Percentiles rank a stretch among this genome's conserved stretches.
Conservation (phyloP, 352 stramenopile species). For the Phytophthora foliorum region DNA sequence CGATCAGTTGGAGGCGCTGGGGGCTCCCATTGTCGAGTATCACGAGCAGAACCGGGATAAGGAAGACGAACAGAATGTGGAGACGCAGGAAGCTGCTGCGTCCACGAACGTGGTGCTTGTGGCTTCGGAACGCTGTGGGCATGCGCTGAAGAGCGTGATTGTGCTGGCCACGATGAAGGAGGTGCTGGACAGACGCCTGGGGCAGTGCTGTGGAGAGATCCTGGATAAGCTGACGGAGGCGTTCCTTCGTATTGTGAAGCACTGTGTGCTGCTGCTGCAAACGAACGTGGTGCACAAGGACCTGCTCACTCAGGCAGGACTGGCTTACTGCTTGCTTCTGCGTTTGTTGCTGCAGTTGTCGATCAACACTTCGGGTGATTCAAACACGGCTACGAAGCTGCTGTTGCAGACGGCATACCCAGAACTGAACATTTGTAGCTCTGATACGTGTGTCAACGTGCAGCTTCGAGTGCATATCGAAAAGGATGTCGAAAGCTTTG, state of each 20-base stretch:
- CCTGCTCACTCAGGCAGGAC: constrained; percentile 76
- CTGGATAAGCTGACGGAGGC: constrained; percentile 17
- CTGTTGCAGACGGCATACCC: constrained; percentile 55
- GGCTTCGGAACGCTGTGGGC: constrained; percentile 76
- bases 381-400: constrained; percentile 31
- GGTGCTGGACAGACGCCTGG: constrained; percentile 48
- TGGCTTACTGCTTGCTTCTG: constrained; percentile 76
- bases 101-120: constrained; percentile 79
- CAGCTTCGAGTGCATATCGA: constrained; percentile 45
- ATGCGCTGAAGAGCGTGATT: constrained; percentile 79
- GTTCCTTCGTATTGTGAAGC: constrained; percentile 57
- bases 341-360: constrained; percentile 60
- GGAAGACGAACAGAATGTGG: constrained; percentile 11
- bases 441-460: constrained; percentile 6
- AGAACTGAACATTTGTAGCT: constrained; percentile 32
- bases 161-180: constrained; percentile 74
- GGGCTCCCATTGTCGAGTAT: constrained; percentile 61
- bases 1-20: constrained; percentile 63
- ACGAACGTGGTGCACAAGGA: constrained; percentile 85
- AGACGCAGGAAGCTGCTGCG: constrained; percentile 19
- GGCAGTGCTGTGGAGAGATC: constrained; percentile 17
- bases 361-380: background rate
- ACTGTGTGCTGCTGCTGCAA: constrained; percentile 74
- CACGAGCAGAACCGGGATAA: constrained; percentile 27
- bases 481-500: constrained; percentile 53